Evolutionary conservation across 2,329 filamentous ascomycete species (phyloP).

Genomic region (Seiridium cupressi): DNA sequence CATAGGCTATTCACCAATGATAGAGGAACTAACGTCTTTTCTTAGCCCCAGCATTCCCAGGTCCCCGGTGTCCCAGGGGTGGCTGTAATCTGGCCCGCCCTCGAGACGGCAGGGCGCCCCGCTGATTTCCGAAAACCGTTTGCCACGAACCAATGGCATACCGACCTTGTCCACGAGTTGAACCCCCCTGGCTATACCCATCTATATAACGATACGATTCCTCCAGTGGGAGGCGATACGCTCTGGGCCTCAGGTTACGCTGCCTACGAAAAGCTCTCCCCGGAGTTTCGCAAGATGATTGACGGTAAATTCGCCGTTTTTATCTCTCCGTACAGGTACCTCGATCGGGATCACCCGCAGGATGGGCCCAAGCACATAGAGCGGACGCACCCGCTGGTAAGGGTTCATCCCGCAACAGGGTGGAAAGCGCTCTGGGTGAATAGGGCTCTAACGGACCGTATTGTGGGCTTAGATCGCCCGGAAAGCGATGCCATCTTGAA

Average conservation of each 20-base stretch:
- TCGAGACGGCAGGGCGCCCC: too few species aligned
- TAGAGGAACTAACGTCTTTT: constrained; percentile 54
- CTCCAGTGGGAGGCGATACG: background rate
- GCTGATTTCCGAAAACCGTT: background rate
- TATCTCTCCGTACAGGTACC: background rate
- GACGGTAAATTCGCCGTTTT: background rate
- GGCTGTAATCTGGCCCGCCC: background rate
- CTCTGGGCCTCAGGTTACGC: constrained; percentile 8
- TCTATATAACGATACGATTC: constrained; percentile 2
- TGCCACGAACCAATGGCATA: too few species aligned
- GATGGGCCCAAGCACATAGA: background rate
- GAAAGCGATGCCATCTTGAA: constrained; percentile 47
- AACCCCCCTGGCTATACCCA: background rate
- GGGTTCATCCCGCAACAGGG: constrained; percentile 5
- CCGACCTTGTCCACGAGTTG: background rate
- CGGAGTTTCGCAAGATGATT: constrained; percentile 1
- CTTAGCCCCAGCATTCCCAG: constrained; percentile 26
- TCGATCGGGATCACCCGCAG: background rate
- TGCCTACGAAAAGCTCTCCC: constrained; percentile 6
- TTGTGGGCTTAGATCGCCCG: background rate
- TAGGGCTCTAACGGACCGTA: constrained; percentile 44
- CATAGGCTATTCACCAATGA: too few species aligned
- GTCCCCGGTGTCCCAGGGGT: background rate
- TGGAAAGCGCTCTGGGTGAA: constrained; percentile 51
- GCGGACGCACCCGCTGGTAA: constrained; percentile 1